Conservation (phyloP, 208 protist genomes). For the Acanthamoeba rhysodes region DNA sequence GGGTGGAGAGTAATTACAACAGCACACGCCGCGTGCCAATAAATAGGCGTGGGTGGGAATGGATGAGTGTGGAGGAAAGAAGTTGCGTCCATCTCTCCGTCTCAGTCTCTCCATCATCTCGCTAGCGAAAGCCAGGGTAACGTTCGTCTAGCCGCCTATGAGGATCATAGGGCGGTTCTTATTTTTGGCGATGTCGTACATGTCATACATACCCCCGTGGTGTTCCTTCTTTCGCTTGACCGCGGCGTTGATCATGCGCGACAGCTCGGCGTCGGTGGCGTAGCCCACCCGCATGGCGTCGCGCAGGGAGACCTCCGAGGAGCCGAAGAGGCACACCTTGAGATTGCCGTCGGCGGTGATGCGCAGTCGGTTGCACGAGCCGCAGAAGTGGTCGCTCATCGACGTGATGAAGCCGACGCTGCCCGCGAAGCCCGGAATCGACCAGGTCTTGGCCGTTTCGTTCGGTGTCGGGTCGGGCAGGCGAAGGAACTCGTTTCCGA, state of each 20-base stretch:
- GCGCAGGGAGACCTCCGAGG: constrained; percentile 86
- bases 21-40: not conserved
- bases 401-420: constrained; percentile 91
- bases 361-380: constrained; percentile 91
- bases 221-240: constrained; percentile 89
- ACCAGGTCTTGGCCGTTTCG: constrained; percentile 86
- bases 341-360: constrained; percentile 91
- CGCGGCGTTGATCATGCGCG: constrained; percentile 77
- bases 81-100: too few species aligned
- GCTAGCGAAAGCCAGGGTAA: not conserved
- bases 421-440: constrained; percentile 78
- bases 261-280: constrained; percentile 57
- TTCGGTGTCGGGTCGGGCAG: constrained; percentile 74
- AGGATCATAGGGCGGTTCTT: constrained; percentile 92
- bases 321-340: constrained; percentile 92
- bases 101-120: not conserved
- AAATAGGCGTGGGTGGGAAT: not conserved
- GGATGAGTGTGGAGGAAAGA: not conserved
- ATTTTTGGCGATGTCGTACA: constrained; percentile 84
- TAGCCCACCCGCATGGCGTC: constrained; percentile 85
- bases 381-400: constrained; percentile 93
- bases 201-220: constrained; percentile 89
- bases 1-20: not conserved
- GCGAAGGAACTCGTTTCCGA: constrained; percentile 31
- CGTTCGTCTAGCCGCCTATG: constrained; percentile 89